phyloP scores from a whole-genome alignment of 495 filamentous ascomycete species.

The Daldinia bambusicola region DNA sequence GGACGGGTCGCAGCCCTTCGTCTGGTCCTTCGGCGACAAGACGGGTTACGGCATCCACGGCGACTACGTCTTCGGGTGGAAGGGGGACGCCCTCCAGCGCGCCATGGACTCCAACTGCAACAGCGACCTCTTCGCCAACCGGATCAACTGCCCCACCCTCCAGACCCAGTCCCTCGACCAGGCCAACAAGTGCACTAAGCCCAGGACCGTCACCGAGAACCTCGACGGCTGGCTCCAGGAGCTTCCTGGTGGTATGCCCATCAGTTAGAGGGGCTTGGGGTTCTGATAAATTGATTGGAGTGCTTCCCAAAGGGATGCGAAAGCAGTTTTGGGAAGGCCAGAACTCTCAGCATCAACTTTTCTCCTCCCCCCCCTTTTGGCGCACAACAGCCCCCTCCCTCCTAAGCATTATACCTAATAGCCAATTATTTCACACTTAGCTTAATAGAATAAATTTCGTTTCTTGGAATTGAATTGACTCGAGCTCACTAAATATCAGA shows the following conservation, averaged over 20 bases:
- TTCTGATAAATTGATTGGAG: not conserved
- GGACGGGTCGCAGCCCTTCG: slow-evolving; percentile 54
- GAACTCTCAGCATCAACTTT: slow-evolving; percentile 2
- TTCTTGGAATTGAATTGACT: not conserved
- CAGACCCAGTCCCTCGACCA: slow-evolving; percentile 49
- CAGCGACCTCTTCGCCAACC: slow-evolving; percentile 48
- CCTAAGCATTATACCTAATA: slow-evolving; percentile 20
- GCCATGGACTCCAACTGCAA: slow-evolving; percentile 56
- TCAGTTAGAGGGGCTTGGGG: slow-evolving; percentile 16
- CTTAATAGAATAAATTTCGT: slow-evolving; percentile 18
- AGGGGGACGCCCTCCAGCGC: slow-evolving; percentile 55
- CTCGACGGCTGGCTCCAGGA: slow-evolving; percentile 48
- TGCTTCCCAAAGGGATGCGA: not conserved
- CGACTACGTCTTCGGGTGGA: slow-evolving; percentile 60
- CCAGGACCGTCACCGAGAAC: slow-evolving; percentile 48
- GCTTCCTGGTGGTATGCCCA: slow-evolving; percentile 49
- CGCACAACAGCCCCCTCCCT: not conserved
- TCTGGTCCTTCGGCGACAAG: slow-evolving; percentile 56
- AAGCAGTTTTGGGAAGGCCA: not conserved
- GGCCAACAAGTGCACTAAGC: slow-evolving; percentile 53
- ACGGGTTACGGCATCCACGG: slow-evolving; percentile 55
- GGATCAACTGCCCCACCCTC: slow-evolving; percentile 54
- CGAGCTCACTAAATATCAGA: too few relatives aligned
- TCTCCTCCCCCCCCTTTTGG: not conserved
- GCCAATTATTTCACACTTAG: slow-evolving; percentile 10